Base-by-base conservation (phyloP, 2,329 filamentous ascomycete genomes). In the Trichophyton equinum region DNA sequence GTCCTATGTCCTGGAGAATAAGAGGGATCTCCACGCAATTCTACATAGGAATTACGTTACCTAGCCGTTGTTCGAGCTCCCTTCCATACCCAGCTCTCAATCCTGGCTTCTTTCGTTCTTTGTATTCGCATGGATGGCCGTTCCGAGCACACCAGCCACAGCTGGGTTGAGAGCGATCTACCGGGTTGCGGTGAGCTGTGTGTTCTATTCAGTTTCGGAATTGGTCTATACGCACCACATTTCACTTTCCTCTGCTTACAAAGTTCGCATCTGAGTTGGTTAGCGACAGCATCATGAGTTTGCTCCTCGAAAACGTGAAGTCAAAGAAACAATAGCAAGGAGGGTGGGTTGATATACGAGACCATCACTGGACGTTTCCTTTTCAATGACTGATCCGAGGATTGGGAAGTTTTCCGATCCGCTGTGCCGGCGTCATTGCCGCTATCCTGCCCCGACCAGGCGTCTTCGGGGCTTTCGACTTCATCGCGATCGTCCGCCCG, bases 71-170 rank as follows among this genome's bases (percentile, higher is more conserved):
- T 71, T 89, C 86, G 30, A 89, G 75, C 72, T 89, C 86, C 60
- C 86, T 82, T 15, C 86, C 86, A 70, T 89, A 89, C 1, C 83
- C 84, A 66, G 84, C 81, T 33, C 82, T 76, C 42, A 82, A 77
- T 1, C 86, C 85, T 6, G 85, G 85, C 70, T 87, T 88, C 74
- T 87, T 87, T 47, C 85, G 78, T 67, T 87, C 85, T 63, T 82
- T 83, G 69, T 88, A 88, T 69, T 86, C 82, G 69, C 85, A 88
- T 47, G 78, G 67, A 64, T 86, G 82, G 62, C 81, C 80, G 71
- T 88, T 87, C 58, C 85, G 82, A 57, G 82, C 74, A 70, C 85
- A 89, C 85, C 85, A 88, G 22, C 85, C 85, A 72, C 85, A 88
- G n/a, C 80, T 79, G 1, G 81, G 81, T 66, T 82, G 80, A 38